These are phyloP conservation scores for Hypsizygus ulmarius DNA, from an alignment of 1,284 basidiomycete genomes.

Conservation along the genomic window DNA sequence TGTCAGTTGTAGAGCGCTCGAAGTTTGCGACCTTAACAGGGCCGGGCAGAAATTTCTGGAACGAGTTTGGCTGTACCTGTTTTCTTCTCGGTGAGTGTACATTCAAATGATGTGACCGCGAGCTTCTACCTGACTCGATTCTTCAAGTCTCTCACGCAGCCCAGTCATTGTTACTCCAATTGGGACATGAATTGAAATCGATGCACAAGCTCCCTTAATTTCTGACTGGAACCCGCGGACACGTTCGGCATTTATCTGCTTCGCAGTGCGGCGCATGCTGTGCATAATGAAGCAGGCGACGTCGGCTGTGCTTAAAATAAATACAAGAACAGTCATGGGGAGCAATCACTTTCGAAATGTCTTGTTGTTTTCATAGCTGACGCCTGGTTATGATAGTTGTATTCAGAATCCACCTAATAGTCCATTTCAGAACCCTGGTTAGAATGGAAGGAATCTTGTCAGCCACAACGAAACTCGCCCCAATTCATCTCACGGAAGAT, in stretches of 20 bases:
- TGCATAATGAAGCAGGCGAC: background rate
- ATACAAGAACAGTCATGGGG: background rate
- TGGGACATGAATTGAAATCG: constrained; percentile 5
- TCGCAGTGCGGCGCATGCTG: background rate
- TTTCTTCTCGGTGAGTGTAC: constrained; percentile 12
- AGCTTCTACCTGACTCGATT: constrained; percentile 16
- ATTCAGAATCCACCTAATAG: constrained; percentile 1
- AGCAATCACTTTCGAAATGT: background rate
- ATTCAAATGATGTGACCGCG: background rate
- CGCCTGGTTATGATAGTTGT: constrained; percentile 6
- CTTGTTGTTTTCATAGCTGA: background rate
- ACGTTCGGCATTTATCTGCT: constrained; percentile 2
- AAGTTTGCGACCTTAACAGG: too few relatives aligned
- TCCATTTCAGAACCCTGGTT: constrained; percentile 6
- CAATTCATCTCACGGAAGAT: background rate
- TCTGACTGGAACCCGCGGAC: background rate
- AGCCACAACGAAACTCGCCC: constrained; percentile 5
- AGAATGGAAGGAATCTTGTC: constrained; percentile 7
- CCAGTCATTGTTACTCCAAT: constrained; percentile 14
- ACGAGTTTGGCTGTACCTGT: background rate
- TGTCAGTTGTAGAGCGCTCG: too few relatives aligned
- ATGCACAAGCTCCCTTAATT: constrained; percentile 11
- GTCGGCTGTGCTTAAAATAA: background rate
- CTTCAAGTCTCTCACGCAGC: constrained; percentile 12
- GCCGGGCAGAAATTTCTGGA: too few relatives aligned